A percentile compares a stretch with the other conserved stretches of the same genome.
These are phyloP conservation scores for Brasilioporus rufonigricans DNA, from an alignment of 768 basidiomycete species.

Conservation along the genomic window DNA sequence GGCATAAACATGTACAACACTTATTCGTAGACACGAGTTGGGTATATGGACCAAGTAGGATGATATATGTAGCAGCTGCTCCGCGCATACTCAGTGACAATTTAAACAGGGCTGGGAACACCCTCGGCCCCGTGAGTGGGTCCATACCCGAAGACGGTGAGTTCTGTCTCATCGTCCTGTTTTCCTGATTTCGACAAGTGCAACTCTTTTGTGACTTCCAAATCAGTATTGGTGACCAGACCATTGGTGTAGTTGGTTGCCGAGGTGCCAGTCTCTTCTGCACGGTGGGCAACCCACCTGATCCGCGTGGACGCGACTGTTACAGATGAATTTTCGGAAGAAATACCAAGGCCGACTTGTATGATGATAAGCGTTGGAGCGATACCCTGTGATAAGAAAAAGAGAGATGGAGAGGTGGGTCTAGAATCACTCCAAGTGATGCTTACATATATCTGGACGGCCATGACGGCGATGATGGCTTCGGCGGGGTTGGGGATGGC, in stretches of 20 bases:
- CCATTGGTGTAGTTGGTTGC: slow-evolving; percentile 22
- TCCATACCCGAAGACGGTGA: neutral
- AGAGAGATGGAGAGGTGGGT: neutral
- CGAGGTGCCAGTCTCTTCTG: slow-evolving; percentile 14
- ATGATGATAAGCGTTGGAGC: slow-evolving; percentile 37
- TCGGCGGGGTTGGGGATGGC: slow-evolving; percentile 34
- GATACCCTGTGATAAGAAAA: slow-evolving; percentile 26
- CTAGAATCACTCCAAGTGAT: neutral
- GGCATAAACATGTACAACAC: neutral
- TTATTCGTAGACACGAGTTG: neutral
- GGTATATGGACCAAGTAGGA: neutral
- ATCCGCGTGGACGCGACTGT: slow-evolving; percentile 22
- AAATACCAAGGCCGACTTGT: slow-evolving; percentile 32
- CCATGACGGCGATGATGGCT: slow-evolving; percentile 35
- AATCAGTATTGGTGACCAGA: slow-evolving; percentile 15
- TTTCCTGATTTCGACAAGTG: neutral
- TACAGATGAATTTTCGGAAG: slow-evolving; percentile 22
- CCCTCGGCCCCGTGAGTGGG: neutral
- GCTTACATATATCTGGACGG: slow-evolving; percentile 41
- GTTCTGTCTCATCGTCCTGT: neutral
- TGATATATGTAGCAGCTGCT: neutral
- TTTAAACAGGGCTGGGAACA: neutral
- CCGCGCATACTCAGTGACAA: neutral
- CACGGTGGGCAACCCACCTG: slow-evolving; percentile 19
- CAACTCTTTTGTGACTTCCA: slow-evolving; percentile 15